Conservation (phyloP, 257 asterid genomes). For the Lantana camara region DNA sequence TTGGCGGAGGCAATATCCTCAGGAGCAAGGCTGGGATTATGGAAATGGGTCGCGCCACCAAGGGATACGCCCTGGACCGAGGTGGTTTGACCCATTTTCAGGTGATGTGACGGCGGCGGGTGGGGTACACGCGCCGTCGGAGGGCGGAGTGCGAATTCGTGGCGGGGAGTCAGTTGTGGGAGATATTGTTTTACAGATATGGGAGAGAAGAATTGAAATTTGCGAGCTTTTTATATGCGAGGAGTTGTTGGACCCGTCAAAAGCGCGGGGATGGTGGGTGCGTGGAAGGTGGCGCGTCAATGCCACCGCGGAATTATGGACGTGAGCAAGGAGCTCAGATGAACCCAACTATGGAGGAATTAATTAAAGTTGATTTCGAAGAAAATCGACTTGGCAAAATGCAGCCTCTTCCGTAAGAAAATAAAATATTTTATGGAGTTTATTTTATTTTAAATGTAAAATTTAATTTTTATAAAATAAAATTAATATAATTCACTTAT, state of each 20-base stretch:
- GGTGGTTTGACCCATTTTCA: slow-evolving; percentile 31
- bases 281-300: slow-evolving; percentile 25
- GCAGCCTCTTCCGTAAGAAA: no score
- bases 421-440: no score
- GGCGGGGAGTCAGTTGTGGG: neutral
- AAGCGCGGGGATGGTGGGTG: slow-evolving; percentile 1
- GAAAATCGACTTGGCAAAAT: no score
- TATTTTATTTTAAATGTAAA: no score
- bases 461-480: no score
- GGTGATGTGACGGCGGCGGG: slow-evolving; percentile 1
- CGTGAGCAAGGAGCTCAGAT: neutral
- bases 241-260: slow-evolving; percentile 21
- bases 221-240: neutral
- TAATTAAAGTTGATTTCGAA: neutral
- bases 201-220: neutral
- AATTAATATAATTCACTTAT: no score
- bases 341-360: neutral
- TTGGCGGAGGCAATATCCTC: slow-evolving; percentile 8
- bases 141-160: neutral
- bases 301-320: slow-evolving; percentile 7
- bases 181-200: neutral
- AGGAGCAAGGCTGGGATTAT: slow-evolving; percentile 1
- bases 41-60: slow-evolving; percentile 9
- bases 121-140: slow-evolving; percentile 26
- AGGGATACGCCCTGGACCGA: slow-evolving; percentile 20